Conservation (phyloP, 371 early-diverging fungal species). For the Basidiobolus meristosporus region DNA sequence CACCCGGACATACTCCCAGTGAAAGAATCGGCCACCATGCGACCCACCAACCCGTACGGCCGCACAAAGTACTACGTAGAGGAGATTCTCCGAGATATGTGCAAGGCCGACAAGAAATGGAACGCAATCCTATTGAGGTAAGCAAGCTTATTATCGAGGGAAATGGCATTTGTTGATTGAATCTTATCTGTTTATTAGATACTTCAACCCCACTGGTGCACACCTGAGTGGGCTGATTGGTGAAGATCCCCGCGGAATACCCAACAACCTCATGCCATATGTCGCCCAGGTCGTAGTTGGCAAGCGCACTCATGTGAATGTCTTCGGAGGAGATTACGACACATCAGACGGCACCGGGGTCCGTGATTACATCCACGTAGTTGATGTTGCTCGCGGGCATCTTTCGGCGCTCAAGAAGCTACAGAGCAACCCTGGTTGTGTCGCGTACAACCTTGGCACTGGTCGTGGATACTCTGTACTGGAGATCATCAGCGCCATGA, state of each 20-base stretch:
- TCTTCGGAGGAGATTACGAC: conserved; percentile 68
- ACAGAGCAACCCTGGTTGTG: conserved; percentile 21
- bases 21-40: conserved; percentile 32
- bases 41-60: conserved; percentile 71
- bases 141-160: too few species aligned
- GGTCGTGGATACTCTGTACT: conserved; percentile 73
- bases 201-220: conserved; percentile 86
- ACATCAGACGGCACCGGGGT: conserved; percentile 85
- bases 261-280: conserved; percentile 80
- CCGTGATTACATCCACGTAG: conserved; percentile 82
- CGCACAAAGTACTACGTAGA: conserved; percentile 71
- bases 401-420: conserved; percentile 59
- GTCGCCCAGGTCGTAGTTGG: conserved; percentile 65
- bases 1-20: conserved; percentile 30
- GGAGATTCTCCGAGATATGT: conserved; percentile 49
- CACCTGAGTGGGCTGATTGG: conserved; percentile 74
- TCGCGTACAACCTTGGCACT: conserved; percentile 72
- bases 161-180: too few species aligned
- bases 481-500: conserved; percentile 69
- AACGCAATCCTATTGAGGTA: conserved; percentile 39
- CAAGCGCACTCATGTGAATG: conserved; percentile 39
- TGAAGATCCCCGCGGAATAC: conserved; percentile 66
- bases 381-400: conserved; percentile 75
- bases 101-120: conserved; percentile 29
- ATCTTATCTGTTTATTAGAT: conserved; percentile 10